Evolutionary conservation across 768 basidiomycete species (phyloP), one percentile per base, ranked within the genome.

Genomic region (Lactarius trivialis): DNA sequence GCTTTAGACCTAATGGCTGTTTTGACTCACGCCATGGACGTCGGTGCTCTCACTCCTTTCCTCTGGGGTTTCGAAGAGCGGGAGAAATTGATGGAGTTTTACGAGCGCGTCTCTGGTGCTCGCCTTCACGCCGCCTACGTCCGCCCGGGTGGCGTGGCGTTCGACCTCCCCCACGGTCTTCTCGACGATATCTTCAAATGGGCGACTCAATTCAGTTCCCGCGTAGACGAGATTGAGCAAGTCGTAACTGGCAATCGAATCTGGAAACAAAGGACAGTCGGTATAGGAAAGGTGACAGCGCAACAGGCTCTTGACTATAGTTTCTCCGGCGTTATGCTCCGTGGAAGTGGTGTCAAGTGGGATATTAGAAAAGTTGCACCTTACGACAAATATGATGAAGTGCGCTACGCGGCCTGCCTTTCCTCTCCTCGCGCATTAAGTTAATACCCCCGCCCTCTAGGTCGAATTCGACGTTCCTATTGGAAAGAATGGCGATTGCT

Each of bases 71-170:
- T 98, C 81, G 96, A 98, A 76, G 96, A 99, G 75, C 93, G 96
- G 60, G 96, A 98, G 78, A 99, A 99, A 80, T 85, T 98, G 66
- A 98, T 98, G 96, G 96, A 99, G 73, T 99, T 98, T 77, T 99
- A 99, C 74, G 96, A 99, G 76, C 93, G 96, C 60, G 96, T 98
- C 43, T 98, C 95, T 9, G 96, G 96, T 67, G 96, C 96, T 5
- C 94, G 96, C 59, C 82, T 99, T 70, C 96, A 99, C 71, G 86
- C 93, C 6, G 96, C 96, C n/a, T 99, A 98, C 73, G 89, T 98
- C 53, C 89, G 96, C 64, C 96, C 96, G 1, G 96, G 96, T 64
- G 96, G 96, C 69, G 96, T 99, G 53, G 96, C 96, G 1, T 98
- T 94, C 71, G 96, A 99, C 71, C 80, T 99, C 50, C 96, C 96